Conservation (phyloP, 176 grass and related monocot species). For the Musa itinerans region DNA sequence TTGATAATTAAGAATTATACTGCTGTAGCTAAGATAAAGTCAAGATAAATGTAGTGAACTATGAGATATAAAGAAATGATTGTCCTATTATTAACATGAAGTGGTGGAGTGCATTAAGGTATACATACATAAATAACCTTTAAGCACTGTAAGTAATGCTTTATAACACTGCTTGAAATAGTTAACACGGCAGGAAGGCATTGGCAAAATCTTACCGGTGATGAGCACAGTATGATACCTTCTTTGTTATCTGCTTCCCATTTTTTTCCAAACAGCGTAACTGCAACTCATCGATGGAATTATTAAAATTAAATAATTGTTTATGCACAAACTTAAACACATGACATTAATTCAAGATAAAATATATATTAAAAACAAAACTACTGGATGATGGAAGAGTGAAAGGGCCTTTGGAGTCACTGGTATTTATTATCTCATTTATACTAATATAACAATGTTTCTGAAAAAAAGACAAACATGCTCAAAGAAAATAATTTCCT, state of each 20-base stretch:
- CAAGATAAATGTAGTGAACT: neutral
- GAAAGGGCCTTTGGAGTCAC: neutral
- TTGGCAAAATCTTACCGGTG: slow-evolving; percentile 51
- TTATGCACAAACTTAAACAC: neutral
- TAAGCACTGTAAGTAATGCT: neutral
- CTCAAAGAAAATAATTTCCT: too few species aligned
- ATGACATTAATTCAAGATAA: neutral
- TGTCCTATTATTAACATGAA: too few species aligned
- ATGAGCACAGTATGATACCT: slow-evolving; percentile 82
- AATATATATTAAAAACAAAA: neutral
- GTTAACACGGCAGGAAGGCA: neutral
- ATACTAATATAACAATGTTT: too few species aligned
- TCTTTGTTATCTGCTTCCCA: slow-evolving; percentile 75
- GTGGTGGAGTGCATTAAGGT: neutral
- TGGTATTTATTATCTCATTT: too few species aligned
- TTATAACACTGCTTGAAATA: neutral
- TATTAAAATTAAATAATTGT: neutral
- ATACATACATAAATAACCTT: neutral
- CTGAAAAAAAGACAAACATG: too few species aligned
- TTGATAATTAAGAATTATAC: too few species aligned
- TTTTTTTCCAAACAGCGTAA: slow-evolving; percentile 79
- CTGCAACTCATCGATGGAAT: slow-evolving; percentile 29
- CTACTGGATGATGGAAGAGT: neutral
- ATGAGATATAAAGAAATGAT: neutral
- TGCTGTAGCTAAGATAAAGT: neutral